phyloP scores from a whole-genome alignment of 345 rosid genomes.

The Salix brachista region DNA sequence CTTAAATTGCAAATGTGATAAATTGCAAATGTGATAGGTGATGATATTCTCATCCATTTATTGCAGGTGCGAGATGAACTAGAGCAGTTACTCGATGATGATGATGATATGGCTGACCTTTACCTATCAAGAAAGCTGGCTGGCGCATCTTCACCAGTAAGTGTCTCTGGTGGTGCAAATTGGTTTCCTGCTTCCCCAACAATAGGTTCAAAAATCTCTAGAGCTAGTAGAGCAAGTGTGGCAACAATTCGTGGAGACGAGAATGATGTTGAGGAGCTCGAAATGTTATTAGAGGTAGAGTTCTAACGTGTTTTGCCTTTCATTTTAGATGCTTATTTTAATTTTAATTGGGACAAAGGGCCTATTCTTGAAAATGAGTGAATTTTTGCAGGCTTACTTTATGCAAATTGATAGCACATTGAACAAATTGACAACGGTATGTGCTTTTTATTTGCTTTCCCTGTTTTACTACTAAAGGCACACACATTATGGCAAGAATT shows the following conservation, averaged over 20 bases:
- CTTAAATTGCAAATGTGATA: background rate
- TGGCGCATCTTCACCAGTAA: slow-evolving; percentile 58
- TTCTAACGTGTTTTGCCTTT: background rate
- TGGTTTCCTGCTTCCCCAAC: slow-evolving; percentile 86
- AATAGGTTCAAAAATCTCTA: slow-evolving; percentile 83
- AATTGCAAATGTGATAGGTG: background rate
- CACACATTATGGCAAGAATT: background rate
- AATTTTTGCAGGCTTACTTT: slow-evolving; percentile 72
- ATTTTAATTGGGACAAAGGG: background rate
- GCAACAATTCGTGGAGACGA: slow-evolving; percentile 82
- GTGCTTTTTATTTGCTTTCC: background rate
- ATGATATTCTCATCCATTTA: slow-evolving; percentile 4
- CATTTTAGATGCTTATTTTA: background rate
- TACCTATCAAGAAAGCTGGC: slow-evolving; percentile 86
- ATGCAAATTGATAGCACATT: slow-evolving; percentile 91
- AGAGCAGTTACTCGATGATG: slow-evolving; percentile 91
- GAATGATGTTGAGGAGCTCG: slow-evolving; percentile 97
- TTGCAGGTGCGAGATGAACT: slow-evolving; percentile 93
- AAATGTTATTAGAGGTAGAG: slow-evolving; percentile 87
- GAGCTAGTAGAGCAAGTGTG: slow-evolving; percentile 86
- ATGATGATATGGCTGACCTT: slow-evolving; percentile 97
- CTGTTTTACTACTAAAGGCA: background rate
- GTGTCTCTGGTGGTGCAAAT: slow-evolving; percentile 66
- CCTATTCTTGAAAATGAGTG: background rate
- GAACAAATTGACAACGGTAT: slow-evolving; percentile 81